Base-by-base conservation (phyloP, 768 basidiomycete species). In the Dioszegia aurantiaca region DNA sequence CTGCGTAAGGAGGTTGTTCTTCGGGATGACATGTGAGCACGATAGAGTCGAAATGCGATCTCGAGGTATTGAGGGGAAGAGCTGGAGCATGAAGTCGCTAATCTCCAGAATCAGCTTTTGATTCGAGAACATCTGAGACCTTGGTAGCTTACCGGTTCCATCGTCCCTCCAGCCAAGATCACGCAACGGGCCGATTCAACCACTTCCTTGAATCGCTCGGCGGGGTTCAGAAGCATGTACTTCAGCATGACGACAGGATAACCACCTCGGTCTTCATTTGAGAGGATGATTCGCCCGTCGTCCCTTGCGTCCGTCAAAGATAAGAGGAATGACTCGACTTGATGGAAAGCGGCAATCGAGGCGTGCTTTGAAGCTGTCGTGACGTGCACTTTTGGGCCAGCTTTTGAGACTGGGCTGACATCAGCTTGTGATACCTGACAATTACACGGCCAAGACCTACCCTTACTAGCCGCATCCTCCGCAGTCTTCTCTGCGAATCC, bases 101-200 rank as follows among this genome's bases (percentile, higher is more conserved):
- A 94, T 87, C 92, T 95, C 67, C 23, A n/a, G 19, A 27, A 23
- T 56, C 33, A 55, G 53, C 37, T 33, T 33, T 6, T 33, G 33
- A 6, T 14, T 33, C n/a, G n/a, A n/a, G 33, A 33, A 33, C 33
- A 33, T 33, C n/a, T 26, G 4, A 19, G 16, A 37, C 11, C 36
- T 46, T 19, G 19, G 10, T 3, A 23, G 78, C 81, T 52, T 54
- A 95, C 90, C n/a, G 94, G 94, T 6, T 91, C 90, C 95, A 99
- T 97, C 0, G 94, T 99, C 4, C 94, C 94, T 9, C 94, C 94
- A 8, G 95, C 94, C 37, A 99, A 80, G 27, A 98, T 78, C n/a
- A 98, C 86, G 2, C 88, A 83, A 36, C 90, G 80, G 0, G 92
- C 90, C 24, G 81, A 80, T 19, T 90, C 85, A 0, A 90, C 84